Evolutionary conservation across 805 yeast genomes (phyloP).

Genomic region (Novakomyces olei): DNA sequence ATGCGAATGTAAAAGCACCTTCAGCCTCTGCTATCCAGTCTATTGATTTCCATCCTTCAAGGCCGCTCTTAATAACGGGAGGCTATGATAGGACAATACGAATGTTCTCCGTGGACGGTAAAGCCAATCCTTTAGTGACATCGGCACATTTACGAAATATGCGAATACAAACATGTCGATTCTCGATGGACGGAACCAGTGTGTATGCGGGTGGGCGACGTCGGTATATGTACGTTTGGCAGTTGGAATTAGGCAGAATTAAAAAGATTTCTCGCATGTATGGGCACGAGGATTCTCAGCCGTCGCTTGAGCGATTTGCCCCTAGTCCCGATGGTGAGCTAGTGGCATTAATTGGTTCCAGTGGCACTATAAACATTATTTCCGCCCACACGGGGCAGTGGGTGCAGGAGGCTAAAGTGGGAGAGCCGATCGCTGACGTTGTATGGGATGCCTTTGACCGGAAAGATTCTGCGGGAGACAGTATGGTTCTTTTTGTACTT

Average conservation of each 20-base stretch:
- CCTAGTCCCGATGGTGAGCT: conserved; percentile 45
- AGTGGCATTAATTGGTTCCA: conserved; percentile 57
- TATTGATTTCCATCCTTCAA: conserved; percentile 60
- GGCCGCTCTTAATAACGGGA: conserved; percentile 67
- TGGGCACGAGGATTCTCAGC: conserved; percentile 73
- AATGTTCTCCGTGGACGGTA: conserved; percentile 78
- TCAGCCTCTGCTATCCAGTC: conserved; percentile 66
- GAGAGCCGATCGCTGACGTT: conserved; percentile 68
- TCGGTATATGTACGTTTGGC: conserved; percentile 82
- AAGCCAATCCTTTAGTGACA: conserved; percentile 55
- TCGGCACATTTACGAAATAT: conserved; percentile 56
- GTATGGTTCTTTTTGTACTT: conserved; percentile 29
- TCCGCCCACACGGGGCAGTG: conserved; percentile 67
- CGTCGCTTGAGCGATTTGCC: conserved; percentile 69
- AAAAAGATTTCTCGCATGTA: conserved; percentile 76
- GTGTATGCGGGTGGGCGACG: conserved; percentile 82
- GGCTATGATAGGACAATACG: conserved; percentile 83
- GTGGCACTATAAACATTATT: conserved; percentile 77
- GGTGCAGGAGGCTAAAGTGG: conserved; percentile 68
- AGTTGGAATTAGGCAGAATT: conserved; percentile 45
- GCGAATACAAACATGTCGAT: conserved; percentile 59
- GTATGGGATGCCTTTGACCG: conserved; percentile 37
- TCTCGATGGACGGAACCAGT: conserved; percentile 29
- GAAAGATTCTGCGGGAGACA: conserved; percentile 21
- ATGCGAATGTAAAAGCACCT: conserved; percentile 51